Evolutionary conservation across 2,329 filamentous ascomycete genomes (phyloP).

Genomic region (Sclerotinia subarctica): DNA sequence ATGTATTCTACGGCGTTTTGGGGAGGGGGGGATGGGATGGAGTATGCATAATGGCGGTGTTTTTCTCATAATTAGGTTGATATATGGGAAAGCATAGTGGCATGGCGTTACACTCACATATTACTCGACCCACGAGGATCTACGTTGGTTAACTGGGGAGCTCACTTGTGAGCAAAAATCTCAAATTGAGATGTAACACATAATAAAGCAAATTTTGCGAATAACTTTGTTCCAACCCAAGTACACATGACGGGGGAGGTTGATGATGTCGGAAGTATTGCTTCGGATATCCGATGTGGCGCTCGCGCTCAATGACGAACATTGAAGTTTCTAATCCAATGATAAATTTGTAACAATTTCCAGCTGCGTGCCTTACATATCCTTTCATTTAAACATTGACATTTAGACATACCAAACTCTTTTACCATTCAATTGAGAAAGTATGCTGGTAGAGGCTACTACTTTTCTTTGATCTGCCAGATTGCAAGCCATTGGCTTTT

Average conservation of each 20-base stretch:
- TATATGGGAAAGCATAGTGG: constrained; percentile 14
- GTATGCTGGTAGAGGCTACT: constrained; percentile 6
- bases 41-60: constrained; percentile 15
- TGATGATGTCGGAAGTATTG: constrained; percentile 11
- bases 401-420: neutral
- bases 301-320: constrained; percentile 14
- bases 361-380: neutral
- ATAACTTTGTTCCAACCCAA: neutral
- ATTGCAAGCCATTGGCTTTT: constrained; percentile 33
- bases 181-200: constrained; percentile 6
- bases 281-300: constrained; percentile 7
- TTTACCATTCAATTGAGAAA: neutral
- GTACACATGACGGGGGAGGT: neutral
- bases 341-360: neutral
- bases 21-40: neutral
- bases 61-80: constrained; percentile 2
- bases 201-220: neutral
- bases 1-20: constrained; percentile 19
- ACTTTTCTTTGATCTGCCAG: constrained; percentile 16
- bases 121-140: neutral
- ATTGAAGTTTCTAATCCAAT: constrained; percentile 1
- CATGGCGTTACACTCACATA: constrained; percentile 15
- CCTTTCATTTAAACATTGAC: neutral
- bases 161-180: neutral
- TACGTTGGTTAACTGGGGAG: neutral